Percentiles rank a stretch among this genome's conserved stretches.
phyloP scores from a whole-genome alignment of 2,329 filamentous ascomycete genomes.

The Blastomyces percursus region DNA sequence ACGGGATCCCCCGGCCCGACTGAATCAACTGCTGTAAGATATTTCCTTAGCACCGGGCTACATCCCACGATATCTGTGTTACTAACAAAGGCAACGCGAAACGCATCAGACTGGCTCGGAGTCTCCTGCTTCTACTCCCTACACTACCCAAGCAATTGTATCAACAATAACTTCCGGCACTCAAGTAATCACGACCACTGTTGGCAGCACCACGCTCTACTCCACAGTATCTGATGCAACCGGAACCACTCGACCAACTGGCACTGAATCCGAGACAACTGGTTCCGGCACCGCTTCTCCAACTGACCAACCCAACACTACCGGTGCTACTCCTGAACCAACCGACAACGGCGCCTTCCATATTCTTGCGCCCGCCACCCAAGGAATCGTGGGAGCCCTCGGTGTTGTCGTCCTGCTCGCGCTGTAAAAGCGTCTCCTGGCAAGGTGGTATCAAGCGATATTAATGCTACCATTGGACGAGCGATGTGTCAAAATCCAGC shows the following conservation, averaged over 20 bases:
- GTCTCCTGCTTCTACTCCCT: constrained; percentile 2
- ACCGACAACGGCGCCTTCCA: constrained; percentile 20
- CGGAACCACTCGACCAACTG: constrained; percentile 8
- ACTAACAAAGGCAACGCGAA: neutral
- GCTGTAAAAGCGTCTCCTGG: constrained; percentile 22
- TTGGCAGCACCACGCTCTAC: constrained; percentile 19
- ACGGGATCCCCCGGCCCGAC: constrained; percentile 14
- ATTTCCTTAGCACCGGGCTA: constrained; percentile 3
- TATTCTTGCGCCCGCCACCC: constrained; percentile 17
- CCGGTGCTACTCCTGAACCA: constrained; percentile 12
- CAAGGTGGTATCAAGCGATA: neutral
- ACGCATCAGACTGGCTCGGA: constrained; percentile 11
- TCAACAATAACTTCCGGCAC: constrained; percentile 13
- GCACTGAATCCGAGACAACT: constrained; percentile 13
- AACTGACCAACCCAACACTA: constrained; percentile 12
- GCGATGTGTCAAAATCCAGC: neutral
- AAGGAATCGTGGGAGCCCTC: constrained; percentile 22
- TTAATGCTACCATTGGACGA: neutral
- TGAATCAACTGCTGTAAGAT: constrained; percentile 2
- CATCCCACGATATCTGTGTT: neutral
- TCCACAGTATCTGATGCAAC: constrained; percentile 15
- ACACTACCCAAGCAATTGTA: constrained; percentile 6
- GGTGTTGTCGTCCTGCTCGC: constrained; percentile 35
- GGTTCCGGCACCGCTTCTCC: constrained; percentile 6
- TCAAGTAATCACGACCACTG: constrained; percentile 13